phyloP scores from a whole-genome alignment of 179 eudicot genomes.

The Corrigiola litoralis region DNA sequence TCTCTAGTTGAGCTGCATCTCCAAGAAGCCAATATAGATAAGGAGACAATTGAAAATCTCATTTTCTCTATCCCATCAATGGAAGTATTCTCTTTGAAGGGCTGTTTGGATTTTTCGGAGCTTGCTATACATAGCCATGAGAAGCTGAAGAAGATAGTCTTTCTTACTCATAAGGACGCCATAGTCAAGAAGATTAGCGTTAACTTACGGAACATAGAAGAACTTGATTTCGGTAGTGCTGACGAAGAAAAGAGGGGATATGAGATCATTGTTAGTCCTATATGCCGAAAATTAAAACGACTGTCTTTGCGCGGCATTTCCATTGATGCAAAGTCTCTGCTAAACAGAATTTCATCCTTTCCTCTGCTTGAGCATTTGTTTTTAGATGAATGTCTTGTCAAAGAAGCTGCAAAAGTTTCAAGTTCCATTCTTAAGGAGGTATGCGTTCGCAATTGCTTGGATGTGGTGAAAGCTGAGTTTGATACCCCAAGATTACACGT shows the following conservation, averaged over 20 bases:
- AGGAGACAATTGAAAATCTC: constrained; percentile 12
- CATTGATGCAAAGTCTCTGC: constrained; percentile 7
- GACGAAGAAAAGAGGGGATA: neutral
- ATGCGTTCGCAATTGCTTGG: constrained; percentile 1
- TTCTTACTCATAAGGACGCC: neutral
- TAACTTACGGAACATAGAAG: constrained; percentile 14
- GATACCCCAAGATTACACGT: constrained; percentile 17
- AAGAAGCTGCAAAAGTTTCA: constrained; percentile 15
- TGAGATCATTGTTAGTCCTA: constrained; percentile 5
- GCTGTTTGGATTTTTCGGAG: constrained; percentile 10
- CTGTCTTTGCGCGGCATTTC: constrained; percentile 16
- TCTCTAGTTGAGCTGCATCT: constrained; percentile 17
- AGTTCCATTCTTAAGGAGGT: constrained; percentile 16
- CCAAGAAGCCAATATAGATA: constrained; percentile 9
- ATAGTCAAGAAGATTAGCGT: constrained; percentile 5
- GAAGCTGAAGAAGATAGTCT: constrained; percentile 13
- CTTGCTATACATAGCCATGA: constrained; percentile 14
- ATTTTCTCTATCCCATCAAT: constrained; percentile 12
- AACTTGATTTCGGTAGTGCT: constrained; percentile 8
- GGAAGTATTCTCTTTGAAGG: constrained; percentile 11
- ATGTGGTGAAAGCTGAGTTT: constrained; percentile 12
- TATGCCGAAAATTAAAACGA: constrained; percentile 15
- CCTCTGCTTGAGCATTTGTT: constrained; percentile 20
- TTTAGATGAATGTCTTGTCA: constrained; percentile 9
- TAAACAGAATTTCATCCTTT: constrained; percentile 8